phyloP scores from a whole-genome alignment of 441 rosid genomes.

The Arabidopsis hybrid region DNA sequence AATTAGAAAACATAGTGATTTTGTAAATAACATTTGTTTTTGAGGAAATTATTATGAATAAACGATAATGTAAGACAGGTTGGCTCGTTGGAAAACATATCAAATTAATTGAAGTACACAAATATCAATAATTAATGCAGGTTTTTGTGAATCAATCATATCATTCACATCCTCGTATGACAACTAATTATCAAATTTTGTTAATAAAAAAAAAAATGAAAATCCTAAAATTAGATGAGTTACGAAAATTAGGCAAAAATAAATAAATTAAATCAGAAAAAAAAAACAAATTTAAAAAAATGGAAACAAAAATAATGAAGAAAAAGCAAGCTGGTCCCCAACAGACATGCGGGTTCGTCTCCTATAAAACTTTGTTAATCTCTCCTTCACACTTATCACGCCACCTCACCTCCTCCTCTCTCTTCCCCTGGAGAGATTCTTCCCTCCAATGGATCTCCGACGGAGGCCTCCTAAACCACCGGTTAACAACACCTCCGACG shows the following conservation, averaged over 20 bases:
- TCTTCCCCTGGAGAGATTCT: conserved; percentile 36
- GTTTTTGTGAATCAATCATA: too few species aligned
- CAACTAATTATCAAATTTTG: not conserved
- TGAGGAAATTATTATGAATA: not conserved
- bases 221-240: conserved; percentile 33
- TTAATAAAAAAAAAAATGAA: not conserved
- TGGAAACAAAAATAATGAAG: not conserved
- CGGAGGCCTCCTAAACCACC: conserved; percentile 40
- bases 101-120: not conserved
- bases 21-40: not conserved
- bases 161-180: not conserved
- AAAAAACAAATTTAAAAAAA: not conserved
- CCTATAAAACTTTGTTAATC: conserved; percentile 29
- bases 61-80: not conserved
- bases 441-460: conserved; percentile 41
- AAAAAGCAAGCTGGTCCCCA: conserved; percentile 13
- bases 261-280: too few species aligned
- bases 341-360: conserved; percentile 22
- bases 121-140: not conserved
- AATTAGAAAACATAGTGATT: not conserved
- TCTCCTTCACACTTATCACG: conserved; percentile 44
- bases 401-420: conserved; percentile 36
- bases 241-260: not conserved
- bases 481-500: conserved; percentile 19
- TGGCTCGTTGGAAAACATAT: not conserved